These are phyloP conservation scores for Pythium myriotylum DNA, from an alignment of 352 stramenopile genomes.

Conservation along the genomic window DNA sequence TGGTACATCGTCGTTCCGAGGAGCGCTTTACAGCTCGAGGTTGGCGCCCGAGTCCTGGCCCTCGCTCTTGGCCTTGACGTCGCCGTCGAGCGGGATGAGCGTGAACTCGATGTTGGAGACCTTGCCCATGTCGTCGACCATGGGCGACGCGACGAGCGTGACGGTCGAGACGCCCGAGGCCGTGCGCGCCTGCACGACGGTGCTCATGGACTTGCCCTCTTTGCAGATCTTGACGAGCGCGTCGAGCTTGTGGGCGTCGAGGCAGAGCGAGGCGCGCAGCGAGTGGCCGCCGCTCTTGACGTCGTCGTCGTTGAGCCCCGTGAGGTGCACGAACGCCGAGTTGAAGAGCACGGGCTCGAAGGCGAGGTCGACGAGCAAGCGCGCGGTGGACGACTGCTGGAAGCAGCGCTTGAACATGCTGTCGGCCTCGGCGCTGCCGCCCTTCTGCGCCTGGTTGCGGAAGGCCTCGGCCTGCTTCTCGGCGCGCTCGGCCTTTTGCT, in stretches of 20 bases:
- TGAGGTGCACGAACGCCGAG: constrained; percentile 52
- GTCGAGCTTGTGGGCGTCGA: constrained; percentile 56
- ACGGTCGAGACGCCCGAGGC: constrained; percentile 47
- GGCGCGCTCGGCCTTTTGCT: constrained; percentile 35
- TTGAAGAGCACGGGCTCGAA: constrained; percentile 64
- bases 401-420: constrained; percentile 69
- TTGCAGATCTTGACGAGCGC: constrained; percentile 44
- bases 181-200: constrained; percentile 53
- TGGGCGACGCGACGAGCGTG: constrained; percentile 58
- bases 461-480: constrained; percentile 35
- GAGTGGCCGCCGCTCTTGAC: constrained; percentile 38
- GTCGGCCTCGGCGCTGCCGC: constrained; percentile 31
- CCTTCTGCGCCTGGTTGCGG: constrained; percentile 26
- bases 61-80: constrained; percentile 33
- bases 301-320: constrained; percentile 41
- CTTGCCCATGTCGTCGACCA: constrained; percentile 60
- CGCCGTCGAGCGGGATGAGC: constrained; percentile 55
- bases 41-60: constrained; percentile 57
- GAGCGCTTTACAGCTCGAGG: constrained; percentile 39
- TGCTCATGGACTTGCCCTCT: constrained; percentile 43
- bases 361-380: constrained; percentile 50
- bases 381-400: constrained; percentile 60
- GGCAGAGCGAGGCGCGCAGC: constrained; percentile 47
- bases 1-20: constrained; percentile 24
- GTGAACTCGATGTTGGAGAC: constrained; percentile 61